Evolutionary conservation across 768 basidiomycete species (phyloP).

Genomic region (Kwoniella newhampshirensis): DNA sequence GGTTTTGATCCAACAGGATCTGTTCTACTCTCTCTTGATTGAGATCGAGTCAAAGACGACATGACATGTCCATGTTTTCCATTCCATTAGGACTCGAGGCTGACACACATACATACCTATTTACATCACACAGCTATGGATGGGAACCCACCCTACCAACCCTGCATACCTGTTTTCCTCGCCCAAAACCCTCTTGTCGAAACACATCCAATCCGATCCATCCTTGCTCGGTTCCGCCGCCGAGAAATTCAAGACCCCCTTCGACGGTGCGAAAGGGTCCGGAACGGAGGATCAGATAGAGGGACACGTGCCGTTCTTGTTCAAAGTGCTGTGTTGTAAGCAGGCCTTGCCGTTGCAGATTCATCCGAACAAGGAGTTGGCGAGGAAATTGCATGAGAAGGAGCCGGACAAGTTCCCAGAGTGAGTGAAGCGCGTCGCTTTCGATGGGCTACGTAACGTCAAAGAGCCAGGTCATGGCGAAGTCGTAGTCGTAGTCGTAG

Average conservation of each 20-base stretch:
- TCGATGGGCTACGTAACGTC: too few relatives aligned
- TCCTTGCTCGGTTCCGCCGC: constrained; percentile 29
- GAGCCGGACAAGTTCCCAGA: constrained; percentile 44
- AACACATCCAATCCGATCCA: constrained; percentile 19
- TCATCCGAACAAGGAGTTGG: constrained; percentile 46
- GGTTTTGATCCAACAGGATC: too few relatives aligned
- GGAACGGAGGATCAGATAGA: constrained; percentile 20
- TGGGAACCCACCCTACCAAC: constrained; percentile 46
- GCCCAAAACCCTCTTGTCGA: constrained; percentile 13
- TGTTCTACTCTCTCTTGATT: too few relatives aligned
- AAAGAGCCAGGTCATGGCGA: too few relatives aligned
- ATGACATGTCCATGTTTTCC: too few relatives aligned
- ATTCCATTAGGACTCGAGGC: not conserved
- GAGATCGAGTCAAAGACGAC: too few relatives aligned
- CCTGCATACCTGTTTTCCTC: constrained; percentile 30
- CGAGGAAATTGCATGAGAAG: constrained; percentile 39
- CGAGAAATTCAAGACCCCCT: constrained; percentile 21
- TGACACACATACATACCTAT: not conserved
- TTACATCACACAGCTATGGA: constrained; percentile 37
- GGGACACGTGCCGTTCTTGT: constrained; percentile 45
- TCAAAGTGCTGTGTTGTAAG: constrained; percentile 48
- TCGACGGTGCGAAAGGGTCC: constrained; percentile 16
- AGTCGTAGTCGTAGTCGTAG: too few relatives aligned
- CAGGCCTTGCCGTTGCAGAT: constrained; percentile 50
- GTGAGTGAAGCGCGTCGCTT: constrained; percentile 17